phyloP scores from a whole-genome alignment of 257 asterid genomes.

The Capsicum pubescens region DNA sequence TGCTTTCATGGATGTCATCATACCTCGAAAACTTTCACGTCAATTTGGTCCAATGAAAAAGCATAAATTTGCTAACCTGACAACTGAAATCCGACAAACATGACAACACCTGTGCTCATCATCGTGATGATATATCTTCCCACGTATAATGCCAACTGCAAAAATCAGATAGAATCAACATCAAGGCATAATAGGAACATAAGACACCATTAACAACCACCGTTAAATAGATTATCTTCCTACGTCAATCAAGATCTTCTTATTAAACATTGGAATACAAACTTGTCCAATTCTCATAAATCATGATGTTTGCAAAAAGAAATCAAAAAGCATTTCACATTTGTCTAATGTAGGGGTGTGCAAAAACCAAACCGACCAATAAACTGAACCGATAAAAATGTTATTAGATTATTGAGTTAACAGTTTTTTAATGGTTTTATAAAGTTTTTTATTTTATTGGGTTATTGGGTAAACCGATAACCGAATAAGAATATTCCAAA shows the following conservation, averaged over 20 bases:
- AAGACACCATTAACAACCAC: neutral
- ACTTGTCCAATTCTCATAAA: neutral
- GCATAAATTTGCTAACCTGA: constrained; percentile 64
- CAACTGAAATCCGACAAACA: constrained; percentile 85
- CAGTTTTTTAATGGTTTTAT: too few relatives aligned
- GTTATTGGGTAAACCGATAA: too few relatives aligned
- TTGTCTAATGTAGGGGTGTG: neutral
- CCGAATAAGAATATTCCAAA: too few relatives aligned
- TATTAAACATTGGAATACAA: neutral
- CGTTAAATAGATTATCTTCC: neutral
- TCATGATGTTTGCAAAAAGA: neutral
- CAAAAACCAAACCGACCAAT: too few relatives aligned
- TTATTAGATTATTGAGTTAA: too few relatives aligned
- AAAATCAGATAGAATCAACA: constrained; percentile 1
- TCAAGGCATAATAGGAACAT: constrained; percentile 18
- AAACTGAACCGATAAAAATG: too few relatives aligned
- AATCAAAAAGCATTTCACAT: neutral
- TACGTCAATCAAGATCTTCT: neutral
- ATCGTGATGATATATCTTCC: constrained; percentile 90
- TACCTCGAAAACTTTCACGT: neutral
- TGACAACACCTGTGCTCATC: constrained; percentile 87
- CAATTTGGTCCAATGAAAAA: neutral
- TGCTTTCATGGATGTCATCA: neutral
- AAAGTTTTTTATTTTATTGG: too few relatives aligned
- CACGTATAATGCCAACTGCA: constrained; percentile 73